Percentiles rank a stretch among this genome's conserved stretches.
These are phyloP conservation scores for Globisporangium emineosum DNA, from an alignment of 352 stramenopile species.

Conservation along the genomic window DNA sequence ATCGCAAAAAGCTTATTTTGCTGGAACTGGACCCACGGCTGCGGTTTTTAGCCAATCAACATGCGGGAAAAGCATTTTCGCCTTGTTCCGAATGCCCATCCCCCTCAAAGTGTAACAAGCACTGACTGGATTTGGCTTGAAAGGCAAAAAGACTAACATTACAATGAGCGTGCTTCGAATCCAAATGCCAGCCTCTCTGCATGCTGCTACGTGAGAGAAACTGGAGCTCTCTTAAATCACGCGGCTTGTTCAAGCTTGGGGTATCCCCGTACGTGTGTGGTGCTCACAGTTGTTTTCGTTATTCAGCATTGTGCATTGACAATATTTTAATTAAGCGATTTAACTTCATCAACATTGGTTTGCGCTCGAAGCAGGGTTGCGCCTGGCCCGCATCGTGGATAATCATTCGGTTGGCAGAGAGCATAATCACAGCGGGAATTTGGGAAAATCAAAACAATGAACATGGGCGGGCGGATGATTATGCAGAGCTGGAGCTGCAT, in stretches of 20 bases:
- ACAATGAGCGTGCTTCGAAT: too few species aligned
- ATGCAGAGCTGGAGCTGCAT: not conserved
- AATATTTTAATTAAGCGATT: not conserved
- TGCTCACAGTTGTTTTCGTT: too few species aligned
- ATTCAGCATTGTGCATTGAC: not conserved
- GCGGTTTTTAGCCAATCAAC: not conserved
- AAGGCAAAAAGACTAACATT: too few species aligned
- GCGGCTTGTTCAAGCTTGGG: not conserved
- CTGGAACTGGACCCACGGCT: not conserved
- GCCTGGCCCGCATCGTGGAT: not conserved
- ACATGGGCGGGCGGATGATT: not conserved
- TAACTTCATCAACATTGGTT: not conserved
- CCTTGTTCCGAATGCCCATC: not conserved
- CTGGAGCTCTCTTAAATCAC: slow-evolving; percentile 1
- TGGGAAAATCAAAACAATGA: not conserved
- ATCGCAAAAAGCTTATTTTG: not conserved
- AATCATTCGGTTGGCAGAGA: not conserved
- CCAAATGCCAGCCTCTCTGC: not conserved
- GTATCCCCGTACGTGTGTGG: too few species aligned
- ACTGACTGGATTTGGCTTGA: slow-evolving; percentile 7
- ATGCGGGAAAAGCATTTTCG: not conserved
- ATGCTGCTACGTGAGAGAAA: not conserved
- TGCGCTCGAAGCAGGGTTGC: not conserved
- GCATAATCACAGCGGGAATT: not conserved
- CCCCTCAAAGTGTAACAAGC: not conserved